Conservation (phyloP, 257 asterid genomes). For the Nemophila menziesii region DNA sequence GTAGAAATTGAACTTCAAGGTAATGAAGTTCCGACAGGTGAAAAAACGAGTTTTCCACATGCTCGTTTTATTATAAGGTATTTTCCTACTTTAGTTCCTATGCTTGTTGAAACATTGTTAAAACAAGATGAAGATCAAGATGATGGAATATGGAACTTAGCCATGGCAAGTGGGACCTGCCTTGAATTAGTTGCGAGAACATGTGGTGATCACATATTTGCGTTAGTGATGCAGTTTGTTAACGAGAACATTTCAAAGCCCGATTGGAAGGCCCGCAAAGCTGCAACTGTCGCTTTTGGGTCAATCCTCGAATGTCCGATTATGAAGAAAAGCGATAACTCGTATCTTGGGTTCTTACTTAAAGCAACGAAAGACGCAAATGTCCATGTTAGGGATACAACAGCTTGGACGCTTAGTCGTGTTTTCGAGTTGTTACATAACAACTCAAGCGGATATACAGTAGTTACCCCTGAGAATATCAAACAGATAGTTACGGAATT, state of each 20-base stretch:
- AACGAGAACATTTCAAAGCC: slow-evolving; percentile 47
- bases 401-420: slow-evolving; percentile 95
- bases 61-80: slow-evolving; percentile 65
- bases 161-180: slow-evolving; percentile 92
- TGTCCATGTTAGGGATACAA: slow-evolving; percentile 69
- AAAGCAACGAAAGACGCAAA: slow-evolving; percentile 59
- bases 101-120: slow-evolving; percentile 71
- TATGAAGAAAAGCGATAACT: slow-evolving; percentile 52
- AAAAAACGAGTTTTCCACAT: slow-evolving; percentile 42
- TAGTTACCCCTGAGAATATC: slow-evolving; percentile 53
- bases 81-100: slow-evolving; percentile 58
- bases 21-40: slow-evolving; percentile 42
- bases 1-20: slow-evolving; percentile 75
- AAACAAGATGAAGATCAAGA: slow-evolving; percentile 87
- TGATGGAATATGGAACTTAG: slow-evolving; percentile 74
- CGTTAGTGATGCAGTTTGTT: slow-evolving; percentile 74
- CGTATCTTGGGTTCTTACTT: slow-evolving; percentile 61
- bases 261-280: slow-evolving; percentile 85
- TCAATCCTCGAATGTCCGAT: slow-evolving; percentile 89
- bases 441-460: slow-evolving; percentile 53
- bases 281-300: slow-evolving; percentile 83
- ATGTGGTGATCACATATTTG: slow-evolving; percentile 65
- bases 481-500: slow-evolving; percentile 41
- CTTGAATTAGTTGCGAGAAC: slow-evolving; percentile 69
- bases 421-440: slow-evolving; percentile 68